Evolutionary conservation across 306 rosid species (phyloP).

Genomic region (Ziziphus jujuba): DNA sequence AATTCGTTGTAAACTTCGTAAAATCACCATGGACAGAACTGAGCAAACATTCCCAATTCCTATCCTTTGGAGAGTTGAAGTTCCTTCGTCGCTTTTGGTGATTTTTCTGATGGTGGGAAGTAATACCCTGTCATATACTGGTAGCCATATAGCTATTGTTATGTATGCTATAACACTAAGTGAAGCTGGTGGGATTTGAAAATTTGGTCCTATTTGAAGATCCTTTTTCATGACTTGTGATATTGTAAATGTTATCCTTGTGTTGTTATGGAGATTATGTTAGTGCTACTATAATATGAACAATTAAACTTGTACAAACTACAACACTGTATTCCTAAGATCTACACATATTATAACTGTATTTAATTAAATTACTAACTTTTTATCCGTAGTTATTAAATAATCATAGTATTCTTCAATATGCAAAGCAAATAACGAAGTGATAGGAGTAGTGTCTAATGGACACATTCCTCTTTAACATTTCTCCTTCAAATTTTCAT

Average conservation of each 20-base stretch:
- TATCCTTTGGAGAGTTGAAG: conserved; percentile 50
- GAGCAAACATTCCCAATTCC: conserved; percentile 61
- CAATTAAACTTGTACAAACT: too few species aligned
- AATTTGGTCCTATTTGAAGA: conserved; percentile 52
- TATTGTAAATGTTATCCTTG: conserved; percentile 50
- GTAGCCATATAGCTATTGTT: conserved; percentile 51
- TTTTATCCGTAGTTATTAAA: too few species aligned
- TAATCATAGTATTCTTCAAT: too few species aligned
- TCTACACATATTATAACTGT: too few species aligned
- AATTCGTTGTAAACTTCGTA: conserved; percentile 68
- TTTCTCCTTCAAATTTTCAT: too few species aligned
- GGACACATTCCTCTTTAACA: too few species aligned
- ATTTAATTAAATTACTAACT: too few species aligned
- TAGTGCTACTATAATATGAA: too few species aligned
- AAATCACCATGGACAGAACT: conserved; percentile 43
- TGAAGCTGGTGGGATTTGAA: conserved; percentile 71
- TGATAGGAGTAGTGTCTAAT: too few species aligned
- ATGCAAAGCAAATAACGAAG: too few species aligned
- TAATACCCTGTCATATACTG: conserved; percentile 49
- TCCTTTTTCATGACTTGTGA: conserved; percentile 64
- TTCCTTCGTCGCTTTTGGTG: conserved; percentile 53
- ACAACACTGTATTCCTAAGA: too few species aligned
- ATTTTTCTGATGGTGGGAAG: conserved; percentile 47
- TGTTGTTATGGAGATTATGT: conserved; percentile 37
- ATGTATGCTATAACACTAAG: conserved; percentile 39